Percentiles rank a stretch among this genome's conserved stretches.
Evolutionary conservation across 306 rosid species (phyloP).

Genomic region (Cicer yamashitae): DNA sequence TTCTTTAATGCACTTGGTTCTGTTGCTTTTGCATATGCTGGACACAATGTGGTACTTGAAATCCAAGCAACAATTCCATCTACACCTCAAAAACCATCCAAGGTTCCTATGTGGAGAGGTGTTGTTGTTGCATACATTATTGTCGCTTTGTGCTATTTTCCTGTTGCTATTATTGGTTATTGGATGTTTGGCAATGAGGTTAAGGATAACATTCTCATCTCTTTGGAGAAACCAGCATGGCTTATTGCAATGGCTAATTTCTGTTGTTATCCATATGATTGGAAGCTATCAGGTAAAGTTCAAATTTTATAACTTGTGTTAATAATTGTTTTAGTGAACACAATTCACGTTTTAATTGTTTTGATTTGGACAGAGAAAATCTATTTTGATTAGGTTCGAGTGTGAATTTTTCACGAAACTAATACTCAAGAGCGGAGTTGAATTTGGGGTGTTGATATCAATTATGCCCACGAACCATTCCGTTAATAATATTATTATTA

Average conservation of each 20-base stretch:
- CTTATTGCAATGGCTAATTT: conserved; percentile 81
- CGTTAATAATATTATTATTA: too few species aligned
- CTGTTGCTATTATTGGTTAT: conserved; percentile 81
- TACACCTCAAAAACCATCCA: conserved; percentile 85
- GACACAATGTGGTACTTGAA: conserved; percentile 90
- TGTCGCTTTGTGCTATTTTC: conserved; percentile 89
- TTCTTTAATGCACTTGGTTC: conserved; percentile 73
- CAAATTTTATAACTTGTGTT: not conserved
- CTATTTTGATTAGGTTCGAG: rapidly evolving
- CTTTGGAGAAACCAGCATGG: conserved; percentile 76
- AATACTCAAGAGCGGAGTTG: too few species aligned
- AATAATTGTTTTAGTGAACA: too few species aligned
- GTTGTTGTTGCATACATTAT: conserved; percentile 78
- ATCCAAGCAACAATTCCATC: conserved; percentile 97
- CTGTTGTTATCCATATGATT: conserved; percentile 83
- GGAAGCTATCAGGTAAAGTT: conserved; percentile 86
- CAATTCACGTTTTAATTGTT: too few species aligned
- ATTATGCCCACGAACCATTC: too few species aligned
- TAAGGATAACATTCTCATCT: conserved; percentile 61
- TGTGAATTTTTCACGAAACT: too few species aligned
- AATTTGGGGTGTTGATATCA: too few species aligned
- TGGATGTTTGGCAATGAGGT: conserved; percentile 70
- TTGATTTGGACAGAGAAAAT: too few species aligned
- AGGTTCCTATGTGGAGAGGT: conserved; percentile 92
- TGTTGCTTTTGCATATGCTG: conserved; percentile 92